Percentiles rank a stretch among this genome's conserved stretches.
Conservation (phyloP, 2,329 filamentous ascomycete genomes). For the Ambrosiella cleistominuta region DNA sequence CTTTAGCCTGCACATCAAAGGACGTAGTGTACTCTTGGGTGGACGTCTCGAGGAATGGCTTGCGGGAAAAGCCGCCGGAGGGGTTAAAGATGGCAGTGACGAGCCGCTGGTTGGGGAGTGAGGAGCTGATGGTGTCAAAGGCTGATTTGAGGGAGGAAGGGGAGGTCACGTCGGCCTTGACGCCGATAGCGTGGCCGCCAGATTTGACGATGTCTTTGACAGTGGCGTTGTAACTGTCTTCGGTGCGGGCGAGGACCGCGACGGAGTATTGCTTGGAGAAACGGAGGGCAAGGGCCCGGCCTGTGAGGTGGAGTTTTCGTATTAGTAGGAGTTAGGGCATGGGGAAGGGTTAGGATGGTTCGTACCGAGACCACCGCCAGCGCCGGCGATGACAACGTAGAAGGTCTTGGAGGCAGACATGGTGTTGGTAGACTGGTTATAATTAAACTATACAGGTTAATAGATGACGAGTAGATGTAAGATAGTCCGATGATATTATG, state of each 20-base stretch:
- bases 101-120: constrained; percentile 36
- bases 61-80: constrained; percentile 30
- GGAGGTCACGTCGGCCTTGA: constrained; percentile 35
- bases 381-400: constrained; percentile 53
- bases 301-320: not conserved
- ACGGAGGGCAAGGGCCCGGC: constrained; percentile 29
- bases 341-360: not conserved
- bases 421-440: not conserved
- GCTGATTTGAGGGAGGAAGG: constrained; percentile 33
- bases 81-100: constrained; percentile 58
- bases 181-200: constrained; percentile 54
- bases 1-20: constrained; percentile 25
- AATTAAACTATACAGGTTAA: not conserved
- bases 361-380: constrained; percentile 47
- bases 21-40: constrained; percentile 31
- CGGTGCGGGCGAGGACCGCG: constrained; percentile 53
- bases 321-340: constrained; percentile 3
- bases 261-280: constrained; percentile 53
- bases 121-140: constrained; percentile 42
- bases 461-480: not conserved
- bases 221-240: constrained; percentile 46
- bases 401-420: constrained; percentile 17
- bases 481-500: not conserved
- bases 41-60: constrained; percentile 41
- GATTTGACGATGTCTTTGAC: constrained; percentile 48